Percentiles rank a stretch among this genome's conserved stretches.
Conservation (phyloP, 768 basidiomycete genomes). For the Infundibulicybe gibba region DNA sequence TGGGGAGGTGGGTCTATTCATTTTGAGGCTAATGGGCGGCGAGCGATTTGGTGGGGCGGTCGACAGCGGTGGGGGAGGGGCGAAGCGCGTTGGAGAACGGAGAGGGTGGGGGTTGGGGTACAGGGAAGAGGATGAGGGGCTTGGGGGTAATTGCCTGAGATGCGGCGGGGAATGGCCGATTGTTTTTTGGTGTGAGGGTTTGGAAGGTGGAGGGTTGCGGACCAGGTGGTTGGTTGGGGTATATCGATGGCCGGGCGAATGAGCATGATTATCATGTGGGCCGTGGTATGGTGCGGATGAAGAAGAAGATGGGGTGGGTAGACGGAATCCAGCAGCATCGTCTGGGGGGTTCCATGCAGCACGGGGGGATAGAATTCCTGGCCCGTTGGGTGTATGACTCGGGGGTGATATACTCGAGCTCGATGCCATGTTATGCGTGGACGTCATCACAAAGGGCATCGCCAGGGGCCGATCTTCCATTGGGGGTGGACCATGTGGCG, state of each 20-base stretch:
- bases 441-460: conserved; percentile 50
- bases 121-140: conserved; percentile 15
- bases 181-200: conserved; percentile 22
- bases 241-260: conserved; percentile 43
- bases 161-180: conserved; percentile 34
- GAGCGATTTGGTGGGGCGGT: too few relatives aligned
- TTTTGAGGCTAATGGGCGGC: too few relatives aligned
- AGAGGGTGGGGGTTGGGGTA: conserved; percentile 8
- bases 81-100: conserved; percentile 24
- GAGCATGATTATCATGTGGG: conserved; percentile 23
- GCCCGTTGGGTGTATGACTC: conserved; percentile 10
- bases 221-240: conserved; percentile 13
- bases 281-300: conserved; percentile 23
- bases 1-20: too few relatives aligned
- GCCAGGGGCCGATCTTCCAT: conserved; percentile 50
- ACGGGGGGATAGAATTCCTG: conserved; percentile 28
- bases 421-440: conserved; percentile 32
- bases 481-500: conserved; percentile 18
- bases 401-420: conserved; percentile 9
- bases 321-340: conserved; percentile 21
- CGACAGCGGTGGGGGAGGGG: too few relatives aligned
- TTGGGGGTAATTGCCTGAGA: conserved; percentile 20
- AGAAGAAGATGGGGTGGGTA: conserved; percentile 21
- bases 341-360: conserved; percentile 28
- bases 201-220: conserved; percentile 10